phyloP scores from a whole-genome alignment of 2,329 filamentous ascomycete genomes.

The Pleomassaria siparia region DNA sequence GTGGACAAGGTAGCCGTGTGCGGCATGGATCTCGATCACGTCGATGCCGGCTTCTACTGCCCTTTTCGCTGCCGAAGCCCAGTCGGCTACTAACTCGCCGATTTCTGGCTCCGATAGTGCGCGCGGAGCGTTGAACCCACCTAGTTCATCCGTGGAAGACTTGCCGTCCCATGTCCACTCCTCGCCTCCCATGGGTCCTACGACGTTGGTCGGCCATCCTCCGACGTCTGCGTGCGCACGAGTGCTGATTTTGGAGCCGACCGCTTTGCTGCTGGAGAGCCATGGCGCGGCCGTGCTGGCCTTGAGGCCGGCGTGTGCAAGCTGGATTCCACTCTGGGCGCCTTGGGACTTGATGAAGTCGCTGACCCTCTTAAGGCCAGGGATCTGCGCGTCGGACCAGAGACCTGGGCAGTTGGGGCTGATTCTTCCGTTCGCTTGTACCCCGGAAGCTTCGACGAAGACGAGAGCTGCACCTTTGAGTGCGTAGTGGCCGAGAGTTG shows the following conservation, averaged over 20 bases:
- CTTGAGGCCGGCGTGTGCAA: constrained; percentile 42
- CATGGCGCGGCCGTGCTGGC: constrained; percentile 36
- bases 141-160: constrained; percentile 27
- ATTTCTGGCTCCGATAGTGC: constrained; percentile 44
- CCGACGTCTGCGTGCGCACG: constrained; percentile 30
- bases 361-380: constrained; percentile 31
- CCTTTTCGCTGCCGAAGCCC: constrained; percentile 39
- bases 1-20: constrained; percentile 47
- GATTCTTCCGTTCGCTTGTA: constrained; percentile 40
- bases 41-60: constrained; percentile 41
- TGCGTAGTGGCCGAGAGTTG: constrained; percentile 42
- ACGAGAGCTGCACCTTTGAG: constrained; percentile 40
- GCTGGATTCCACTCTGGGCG: constrained; percentile 32
- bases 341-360: constrained; percentile 42
- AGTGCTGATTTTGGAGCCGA: constrained; percentile 29
- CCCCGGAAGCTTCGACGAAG: constrained; percentile 41
- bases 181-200: constrained; percentile 41
- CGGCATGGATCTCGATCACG: constrained; percentile 47
- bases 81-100: constrained; percentile 42
- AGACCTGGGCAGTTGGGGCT: constrained; percentile 40
- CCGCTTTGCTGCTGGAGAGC: constrained; percentile 24
- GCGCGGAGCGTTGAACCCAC: constrained; percentile 42
- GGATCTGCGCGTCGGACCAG: constrained; percentile 42
- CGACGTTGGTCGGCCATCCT: constrained; percentile 40
- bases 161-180: constrained; percentile 45